Conservation (phyloP, 1,139 yeast genomes). For the Casaregolazyma suthepensis region DNA sequence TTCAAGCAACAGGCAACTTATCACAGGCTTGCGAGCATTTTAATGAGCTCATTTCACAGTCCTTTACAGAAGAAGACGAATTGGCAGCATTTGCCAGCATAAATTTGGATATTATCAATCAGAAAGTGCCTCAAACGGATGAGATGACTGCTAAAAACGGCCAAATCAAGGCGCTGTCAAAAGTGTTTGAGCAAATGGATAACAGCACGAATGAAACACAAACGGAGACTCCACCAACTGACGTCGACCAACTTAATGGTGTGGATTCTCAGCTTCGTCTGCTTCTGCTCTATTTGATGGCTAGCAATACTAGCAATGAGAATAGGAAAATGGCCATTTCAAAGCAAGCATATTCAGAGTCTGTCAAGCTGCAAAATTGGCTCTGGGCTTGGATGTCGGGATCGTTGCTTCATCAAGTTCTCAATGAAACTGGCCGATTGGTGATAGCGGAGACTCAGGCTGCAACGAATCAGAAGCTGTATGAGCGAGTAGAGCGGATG, state of each 20-base stretch:
- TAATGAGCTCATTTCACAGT: background rate
- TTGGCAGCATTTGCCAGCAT: constrained; percentile 5
- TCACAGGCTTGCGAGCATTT: constrained; percentile 5
- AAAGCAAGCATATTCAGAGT: constrained; percentile 6
- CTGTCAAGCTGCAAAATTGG: constrained; percentile 7
- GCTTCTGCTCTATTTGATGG: background rate
- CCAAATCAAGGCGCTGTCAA: background rate
- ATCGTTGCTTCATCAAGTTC: constrained; percentile 1
- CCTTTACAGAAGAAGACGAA: constrained; percentile 1
- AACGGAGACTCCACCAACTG: background rate
- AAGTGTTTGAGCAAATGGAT: background rate
- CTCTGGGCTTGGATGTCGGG: constrained; percentile 10
- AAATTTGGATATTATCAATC: background rate
- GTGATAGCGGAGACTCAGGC: constrained; percentile 6
- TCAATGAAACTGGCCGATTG: background rate
- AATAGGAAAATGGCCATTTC: background rate
- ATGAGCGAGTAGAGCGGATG: background rate
- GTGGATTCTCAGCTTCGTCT: constrained; percentile 2
- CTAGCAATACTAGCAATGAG: background rate
- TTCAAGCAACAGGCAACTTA: constrained; percentile 9
- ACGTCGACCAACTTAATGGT: background rate
- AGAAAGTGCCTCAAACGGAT: background rate
- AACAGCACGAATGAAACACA: background rate
- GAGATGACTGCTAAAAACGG: background rate
- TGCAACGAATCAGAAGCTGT: constrained; percentile 1